These are phyloP conservation scores for Cnidoscolus chayamansa DNA, from an alignment of 441 rosid species.

Conservation along the genomic window DNA sequence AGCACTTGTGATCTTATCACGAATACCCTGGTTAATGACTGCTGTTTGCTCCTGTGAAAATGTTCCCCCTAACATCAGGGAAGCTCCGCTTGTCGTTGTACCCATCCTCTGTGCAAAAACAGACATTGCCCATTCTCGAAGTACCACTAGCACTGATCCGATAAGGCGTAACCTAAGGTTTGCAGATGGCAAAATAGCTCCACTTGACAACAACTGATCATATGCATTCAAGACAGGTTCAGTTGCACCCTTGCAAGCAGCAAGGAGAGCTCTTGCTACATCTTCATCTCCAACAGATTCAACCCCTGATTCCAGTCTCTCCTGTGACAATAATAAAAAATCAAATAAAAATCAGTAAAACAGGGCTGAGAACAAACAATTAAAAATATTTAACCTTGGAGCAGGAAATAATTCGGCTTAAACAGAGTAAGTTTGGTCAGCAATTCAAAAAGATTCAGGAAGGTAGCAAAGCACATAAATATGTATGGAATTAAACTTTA, in stretches of 20 bases:
- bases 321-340: constrained; percentile 38
- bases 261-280: constrained; percentile 46
- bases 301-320: constrained; percentile 62
- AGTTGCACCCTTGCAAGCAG: constrained; percentile 90
- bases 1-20: constrained; percentile 87
- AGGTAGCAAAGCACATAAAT: not conserved
- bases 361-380: not conserved
- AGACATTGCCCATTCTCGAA: constrained; percentile 97
- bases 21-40: constrained; percentile 61
- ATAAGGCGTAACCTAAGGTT: constrained; percentile 79
- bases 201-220: constrained; percentile 74
- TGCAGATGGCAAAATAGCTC: constrained; percentile 76
- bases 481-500: constrained; percentile 29
- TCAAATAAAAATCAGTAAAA: constrained; percentile 5
- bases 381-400: not conserved
- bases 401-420: not conserved
- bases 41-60: constrained; percentile 55
- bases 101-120: constrained; percentile 74
- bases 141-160: constrained; percentile 68
- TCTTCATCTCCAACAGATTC: constrained; percentile 53
- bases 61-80: constrained; percentile 64
- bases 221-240: constrained; percentile 86
- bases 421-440: not conserved
- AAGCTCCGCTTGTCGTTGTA: constrained; percentile 60
- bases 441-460: not conserved